phyloP scores from a whole-genome alignment of 371 early-diverging fungal genomes.

The Mortierella sp. region DNA sequence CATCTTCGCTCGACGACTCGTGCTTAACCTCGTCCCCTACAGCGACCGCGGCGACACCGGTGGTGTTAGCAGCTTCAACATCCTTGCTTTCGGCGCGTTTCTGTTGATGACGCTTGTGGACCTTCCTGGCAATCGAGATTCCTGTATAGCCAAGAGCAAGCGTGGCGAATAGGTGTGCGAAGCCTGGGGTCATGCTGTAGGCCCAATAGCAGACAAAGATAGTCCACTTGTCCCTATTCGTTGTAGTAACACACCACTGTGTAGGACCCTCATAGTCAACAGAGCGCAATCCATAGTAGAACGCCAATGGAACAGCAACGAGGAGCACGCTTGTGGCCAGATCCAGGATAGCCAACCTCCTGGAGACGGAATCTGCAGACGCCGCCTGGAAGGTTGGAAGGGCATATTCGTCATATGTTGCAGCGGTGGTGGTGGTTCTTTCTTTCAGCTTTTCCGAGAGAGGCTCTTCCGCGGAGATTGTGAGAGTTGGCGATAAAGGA shows the following conservation, averaged over 20 bases:
- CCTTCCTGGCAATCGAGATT: conserved; percentile 16
- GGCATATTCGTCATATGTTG: conserved; percentile 24
- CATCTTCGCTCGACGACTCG: conserved; percentile 16
- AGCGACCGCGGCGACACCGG: conserved; percentile 3
- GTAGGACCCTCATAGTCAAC: conserved; percentile 28
- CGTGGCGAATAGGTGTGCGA: conserved; percentile 29
- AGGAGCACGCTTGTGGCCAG: conserved; percentile 20
- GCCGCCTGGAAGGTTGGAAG: conserved; percentile 38
- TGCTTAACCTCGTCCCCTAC: conserved; percentile 9
- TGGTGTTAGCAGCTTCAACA: conserved; percentile 9
- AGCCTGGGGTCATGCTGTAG: conserved; percentile 26
- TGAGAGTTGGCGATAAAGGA: neutral
- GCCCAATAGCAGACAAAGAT: conserved; percentile 44
- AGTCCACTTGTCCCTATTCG: conserved; percentile 30
- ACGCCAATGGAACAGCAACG: conserved; percentile 26
- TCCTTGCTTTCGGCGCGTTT: conserved; percentile 5
- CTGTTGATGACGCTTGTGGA: conserved; percentile 29
- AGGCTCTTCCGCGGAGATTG: conserved; percentile 5
- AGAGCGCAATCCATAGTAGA: conserved; percentile 35
- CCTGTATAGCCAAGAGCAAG: conserved; percentile 30
- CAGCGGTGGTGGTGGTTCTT: neutral
- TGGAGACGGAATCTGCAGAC: conserved; percentile 19
- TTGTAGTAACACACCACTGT: conserved; percentile 20
- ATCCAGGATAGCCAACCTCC: conserved; percentile 22
- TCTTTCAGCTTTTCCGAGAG: conserved; percentile 10